These are phyloP conservation scores for Aspergillus calidoustus DNA, from an alignment of 2,329 filamentous ascomycete genomes.

Conservation along the genomic window DNA sequence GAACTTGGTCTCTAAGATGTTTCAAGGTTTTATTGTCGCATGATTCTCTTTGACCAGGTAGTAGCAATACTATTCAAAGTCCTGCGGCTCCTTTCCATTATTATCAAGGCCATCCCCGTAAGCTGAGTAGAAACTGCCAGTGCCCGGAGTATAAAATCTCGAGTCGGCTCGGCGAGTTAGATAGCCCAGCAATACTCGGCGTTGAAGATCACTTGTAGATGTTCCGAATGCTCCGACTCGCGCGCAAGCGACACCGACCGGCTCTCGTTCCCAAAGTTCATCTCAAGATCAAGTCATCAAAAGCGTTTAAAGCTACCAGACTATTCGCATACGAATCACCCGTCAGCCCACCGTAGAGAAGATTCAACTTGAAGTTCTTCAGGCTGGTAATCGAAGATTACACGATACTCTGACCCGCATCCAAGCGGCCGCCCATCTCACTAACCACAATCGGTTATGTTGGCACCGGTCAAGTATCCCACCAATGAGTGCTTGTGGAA, in stretches of 20 bases:
- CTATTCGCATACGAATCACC: not conserved
- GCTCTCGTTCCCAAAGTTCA: not conserved
- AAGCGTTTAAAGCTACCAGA: not conserved
- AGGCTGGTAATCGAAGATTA: not conserved
- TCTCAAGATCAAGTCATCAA: not conserved
- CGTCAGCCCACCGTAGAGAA: not conserved
- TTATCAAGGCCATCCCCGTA: not conserved
- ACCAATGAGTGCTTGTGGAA: slow-evolving; percentile 12
- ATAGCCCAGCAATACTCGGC: not conserved
- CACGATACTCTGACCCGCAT: not conserved
- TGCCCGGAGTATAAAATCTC: not conserved
- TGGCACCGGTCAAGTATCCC: slow-evolving; percentile 12
- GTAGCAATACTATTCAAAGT: not conserved
- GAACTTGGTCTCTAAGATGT: not conserved
- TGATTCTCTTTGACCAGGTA: not conserved
- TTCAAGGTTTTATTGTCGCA: not conserved
- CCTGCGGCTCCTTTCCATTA: not conserved
- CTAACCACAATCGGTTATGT: slow-evolving; percentile 18
- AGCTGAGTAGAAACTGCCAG: not conserved
- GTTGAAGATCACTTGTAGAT: not conserved
- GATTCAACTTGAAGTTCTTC: not conserved
- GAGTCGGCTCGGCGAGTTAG: not conserved
- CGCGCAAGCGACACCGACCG: not conserved
- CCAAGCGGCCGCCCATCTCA: not conserved
- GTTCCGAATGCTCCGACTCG: not conserved